Base-by-base conservation (phyloP, 192 early-diverging fungal genomes). In the Backusella psychrophila region DNA sequence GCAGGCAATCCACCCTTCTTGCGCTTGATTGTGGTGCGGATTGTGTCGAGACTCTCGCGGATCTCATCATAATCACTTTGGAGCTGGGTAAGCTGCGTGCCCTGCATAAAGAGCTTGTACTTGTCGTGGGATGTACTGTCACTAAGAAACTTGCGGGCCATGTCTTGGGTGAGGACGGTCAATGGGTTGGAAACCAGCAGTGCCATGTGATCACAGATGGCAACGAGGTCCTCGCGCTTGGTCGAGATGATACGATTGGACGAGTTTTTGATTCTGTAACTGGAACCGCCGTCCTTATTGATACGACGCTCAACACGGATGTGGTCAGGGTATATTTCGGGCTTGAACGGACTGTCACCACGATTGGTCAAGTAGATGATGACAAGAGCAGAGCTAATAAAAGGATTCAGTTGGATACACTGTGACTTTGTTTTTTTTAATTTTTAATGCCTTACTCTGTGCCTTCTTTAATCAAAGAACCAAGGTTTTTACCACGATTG, bases 141-240 rank as follows among this genome's bases (percentile, higher is more conserved):
- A 35, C 90, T 90, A 15, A 99, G 85, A 69, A 99, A 98, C 84
- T 92, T 90, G 31, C 94, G 88, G 8, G 98, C 97, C 6, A 93
- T 91, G 71, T 98, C 98, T 75, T 99, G 98, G 1, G 92, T 95
- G 11, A 99, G 90, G 17, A 98, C 91, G 72, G 93, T 94, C 78
- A 99, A 87, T 9, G 98, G 96, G 73, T 99, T 99, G 79, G 94
- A 93, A 41, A 98, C 91, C 74, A 95, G 90, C 52, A 99, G 97
- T 6, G 88, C 89, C 90, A 97, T 92, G 76, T 95, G 91, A 79
- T 98, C 97, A 29, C 86, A 89, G 39, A 99, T 95, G 0, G 90
- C 88, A 3, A 85, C 83, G 2, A 99, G 88, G 14, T 97, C 96
- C 69, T 97, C 94, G 59, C 92, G 90, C 72, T 90, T 93, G n/a